Evolutionary conservation across 1,284 basidiomycete species (phyloP).

Genomic region (Microstroma glucosiphilum): DNA sequence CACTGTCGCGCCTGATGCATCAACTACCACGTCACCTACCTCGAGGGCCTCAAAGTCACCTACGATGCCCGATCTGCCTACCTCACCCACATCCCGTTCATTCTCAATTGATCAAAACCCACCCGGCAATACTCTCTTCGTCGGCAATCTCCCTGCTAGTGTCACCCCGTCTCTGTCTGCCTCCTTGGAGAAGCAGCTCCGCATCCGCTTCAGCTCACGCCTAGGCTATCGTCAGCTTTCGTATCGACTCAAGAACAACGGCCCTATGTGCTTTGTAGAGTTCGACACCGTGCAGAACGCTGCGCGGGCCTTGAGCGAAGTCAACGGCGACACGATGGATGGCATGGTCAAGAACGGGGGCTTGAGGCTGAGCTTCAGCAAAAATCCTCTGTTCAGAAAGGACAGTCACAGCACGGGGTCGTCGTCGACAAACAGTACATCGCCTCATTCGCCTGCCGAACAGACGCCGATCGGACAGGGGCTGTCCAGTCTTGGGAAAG

Average conservation of each 20-base stretch:
- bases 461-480: neutral
- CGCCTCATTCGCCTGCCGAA: slow-evolving; percentile 7
- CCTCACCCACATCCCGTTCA: slow-evolving; percentile 25
- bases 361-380: slow-evolving; percentile 77
- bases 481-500: slow-evolving; percentile 20
- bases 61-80: slow-evolving; percentile 19
- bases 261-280: slow-evolving; percentile 88
- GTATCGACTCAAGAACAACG: slow-evolving; percentile 89
- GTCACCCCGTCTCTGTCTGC: slow-evolving; percentile 53
- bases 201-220: slow-evolving; percentile 70
- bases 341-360: slow-evolving; percentile 82
- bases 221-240: slow-evolving; percentile 84
- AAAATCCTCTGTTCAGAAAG: slow-evolving; percentile 37
- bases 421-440: neutral
- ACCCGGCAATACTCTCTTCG: slow-evolving; percentile 39
- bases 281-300: slow-evolving; percentile 85
- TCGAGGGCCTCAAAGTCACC: slow-evolving; percentile 1
- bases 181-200: slow-evolving; percentile 74
- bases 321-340: slow-evolving; percentile 83
- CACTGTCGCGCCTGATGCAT: slow-evolving; percentile 5
- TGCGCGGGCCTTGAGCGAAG: slow-evolving; percentile 73
- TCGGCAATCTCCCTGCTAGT: slow-evolving; percentile 39
- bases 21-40: neutral
- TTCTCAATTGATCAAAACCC: slow-evolving; percentile 38
- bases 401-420: too few species aligned